phyloP scores from a whole-genome alignment of 2,329 filamentous ascomycete genomes.

The Aspergillus brunneoviolaceus region DNA sequence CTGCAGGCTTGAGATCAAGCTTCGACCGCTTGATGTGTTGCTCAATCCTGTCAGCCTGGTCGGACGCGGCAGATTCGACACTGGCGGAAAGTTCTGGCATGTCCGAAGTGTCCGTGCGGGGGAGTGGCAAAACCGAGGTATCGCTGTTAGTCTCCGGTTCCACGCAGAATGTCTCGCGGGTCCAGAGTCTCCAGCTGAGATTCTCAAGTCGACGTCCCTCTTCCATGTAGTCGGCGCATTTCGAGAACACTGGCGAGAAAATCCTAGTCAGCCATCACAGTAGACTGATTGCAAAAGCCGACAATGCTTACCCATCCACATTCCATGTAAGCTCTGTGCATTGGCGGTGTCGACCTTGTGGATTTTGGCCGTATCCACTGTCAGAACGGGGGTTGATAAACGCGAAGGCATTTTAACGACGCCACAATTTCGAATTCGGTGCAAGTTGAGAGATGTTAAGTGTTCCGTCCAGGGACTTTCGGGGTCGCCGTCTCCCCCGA shows the following conservation, averaged over 20 bases:
- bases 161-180: conserved; percentile 87
- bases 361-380: conserved; percentile 87
- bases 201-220: conserved; percentile 92
- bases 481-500: conserved; percentile 47
- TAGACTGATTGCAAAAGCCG: not conserved
- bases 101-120: conserved; percentile 48
- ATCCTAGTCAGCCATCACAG: conserved; percentile 24
- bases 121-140: conserved; percentile 50
- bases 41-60: conserved; percentile 57
- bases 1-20: conserved; percentile 61
- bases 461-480: conserved; percentile 25
- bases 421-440: conserved; percentile 24
- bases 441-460: conserved; percentile 4
- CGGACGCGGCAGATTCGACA: conserved; percentile 68
- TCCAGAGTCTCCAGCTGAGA: conserved; percentile 94
- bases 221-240: conserved; percentile 90
- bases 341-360: conserved; percentile 93
- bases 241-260: conserved; percentile 72
- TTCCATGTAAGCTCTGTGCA: conserved; percentile 88
- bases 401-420: conserved; percentile 70
- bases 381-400: conserved; percentile 81
- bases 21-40: conserved; percentile 60
- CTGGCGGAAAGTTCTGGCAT: conserved; percentile 74
- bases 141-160: conserved; percentile 58
- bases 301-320: conserved; percentile 81